Base-by-base conservation (phyloP, 2,329 filamentous ascomycete species). In the Botrytis paeoniae region DNA sequence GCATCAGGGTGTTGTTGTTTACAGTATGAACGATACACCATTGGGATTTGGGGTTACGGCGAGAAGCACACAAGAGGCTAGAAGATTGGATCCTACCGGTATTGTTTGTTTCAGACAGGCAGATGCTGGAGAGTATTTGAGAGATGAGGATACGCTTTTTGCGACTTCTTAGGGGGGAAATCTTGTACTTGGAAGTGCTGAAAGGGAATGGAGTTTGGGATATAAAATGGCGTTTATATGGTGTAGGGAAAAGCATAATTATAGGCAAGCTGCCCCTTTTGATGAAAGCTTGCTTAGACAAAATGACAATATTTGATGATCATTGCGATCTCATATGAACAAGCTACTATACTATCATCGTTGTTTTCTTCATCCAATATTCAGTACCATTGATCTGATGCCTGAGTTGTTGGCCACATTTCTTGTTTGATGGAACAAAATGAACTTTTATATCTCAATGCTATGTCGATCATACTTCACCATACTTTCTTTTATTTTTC, bases 11-110 rank as follows among this genome's bases (percentile, higher is more conserved):
- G 91, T 97, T 20, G 89, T 99, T 64, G 92, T 99, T 35, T 91
- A 94, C 84, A 92, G 89, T 80, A 97, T 97, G 93, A 92, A 95
- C 81, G 96, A 98, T 83, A 95, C 91, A 35, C 94, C 94, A n/a
- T 84, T 96, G 82, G 96, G 96, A 25, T 99, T 98, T 81, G 95
- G 95, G 63, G 91, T 97, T 70, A 97, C 94, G 59, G 93, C 94
- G n/a, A 87, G 94, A 81, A 93, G 92, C 75, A 97, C 94, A 8
- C 89, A 92, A 29, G 95, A 98, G 82, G 91, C 93, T 39, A 87
- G 94, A 80, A 88, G 93, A 77, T 82, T 98, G 78, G 96, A 98
- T 76, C 96, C 96, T 0, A 99, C 96, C 0, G 94, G 92, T 18
- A 92, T 98, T 75, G 92, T 93, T 16, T 92, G 92, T 72, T 98